These are phyloP conservation scores for Nemania sp. DNA, from an alignment of 2,329 filamentous ascomycete genomes.

Conservation along the genomic window DNA sequence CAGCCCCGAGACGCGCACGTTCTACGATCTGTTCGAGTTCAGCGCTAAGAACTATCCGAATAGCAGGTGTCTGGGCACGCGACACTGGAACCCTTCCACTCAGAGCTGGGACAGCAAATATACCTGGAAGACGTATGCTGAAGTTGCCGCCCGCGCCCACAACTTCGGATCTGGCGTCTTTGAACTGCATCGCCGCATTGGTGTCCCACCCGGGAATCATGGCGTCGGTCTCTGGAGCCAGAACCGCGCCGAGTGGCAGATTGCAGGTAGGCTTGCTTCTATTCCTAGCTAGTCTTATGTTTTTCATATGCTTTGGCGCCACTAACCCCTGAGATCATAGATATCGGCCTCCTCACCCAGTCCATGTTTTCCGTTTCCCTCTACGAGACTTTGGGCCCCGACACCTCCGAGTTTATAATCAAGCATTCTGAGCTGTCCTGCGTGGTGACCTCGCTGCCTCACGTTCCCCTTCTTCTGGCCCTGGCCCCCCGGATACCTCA, in stretches of 20 bases:
- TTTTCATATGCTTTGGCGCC: neutral
- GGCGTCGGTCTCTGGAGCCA: conserved; percentile 84
- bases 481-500: conserved; percentile 74
- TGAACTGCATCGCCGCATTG: conserved; percentile 74
- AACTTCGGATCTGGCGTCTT: conserved; percentile 86
- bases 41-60: conserved; percentile 65
- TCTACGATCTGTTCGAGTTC: conserved; percentile 80
- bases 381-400: conserved; percentile 92
- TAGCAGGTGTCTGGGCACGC: conserved; percentile 75
- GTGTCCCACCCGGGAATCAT: conserved; percentile 67
- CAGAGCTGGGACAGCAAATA: conserved; percentile 76
- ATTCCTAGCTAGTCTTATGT: neutral
- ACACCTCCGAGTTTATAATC: conserved; percentile 93
- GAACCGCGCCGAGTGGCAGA: conserved; percentile 88
- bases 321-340: conserved; percentile 48
- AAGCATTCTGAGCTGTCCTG: conserved; percentile 80
- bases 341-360: conserved; percentile 86
- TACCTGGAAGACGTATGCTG: conserved; percentile 80
- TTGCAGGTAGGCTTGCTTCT: conserved; percentile 58
- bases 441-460: conserved; percentile 77
- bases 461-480: conserved; percentile 81
- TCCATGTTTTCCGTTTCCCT: conserved; percentile 88
- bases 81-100: conserved; percentile 75
- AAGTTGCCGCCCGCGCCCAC: conserved; percentile 76
- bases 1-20: conserved; percentile 71